phyloP scores from a whole-genome alignment of 2,329 filamentous ascomycete genomes.

The Tolypocladium inflatum region DNA sequence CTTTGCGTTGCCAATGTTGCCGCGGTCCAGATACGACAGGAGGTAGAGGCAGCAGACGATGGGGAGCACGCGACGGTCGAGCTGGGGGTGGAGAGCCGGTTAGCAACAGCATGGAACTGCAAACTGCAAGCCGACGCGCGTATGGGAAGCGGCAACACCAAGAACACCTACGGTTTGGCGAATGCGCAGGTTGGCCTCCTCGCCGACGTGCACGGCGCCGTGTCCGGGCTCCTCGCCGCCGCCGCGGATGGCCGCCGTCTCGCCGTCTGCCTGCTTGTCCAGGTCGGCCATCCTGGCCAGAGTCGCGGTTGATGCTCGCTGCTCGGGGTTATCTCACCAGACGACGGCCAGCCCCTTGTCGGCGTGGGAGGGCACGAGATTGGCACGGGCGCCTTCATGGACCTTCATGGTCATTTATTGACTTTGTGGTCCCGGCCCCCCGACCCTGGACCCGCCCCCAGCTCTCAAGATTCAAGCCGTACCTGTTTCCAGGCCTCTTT shows the following conservation, averaged over 20 bases:
- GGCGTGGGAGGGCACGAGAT: not conserved
- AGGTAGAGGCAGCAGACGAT: slow-evolving; percentile 4
- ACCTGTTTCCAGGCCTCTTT: not conserved
- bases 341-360: not conserved
- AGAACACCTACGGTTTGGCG: not conserved
- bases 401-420: too few relatives aligned
- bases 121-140: not conserved
- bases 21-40: slow-evolving; percentile 5
- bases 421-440: not conserved
- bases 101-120: not conserved
- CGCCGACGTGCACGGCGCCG: not conserved
- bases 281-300: not conserved
- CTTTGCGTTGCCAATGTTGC: slow-evolving; percentile 12
- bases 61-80: slow-evolving; percentile 1
- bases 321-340: not conserved
- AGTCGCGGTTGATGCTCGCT: not conserved
- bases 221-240: not conserved
- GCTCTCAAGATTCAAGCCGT: not conserved
- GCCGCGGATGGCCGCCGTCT: not conserved
- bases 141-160: not conserved
- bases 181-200: not conserved
- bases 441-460: not conserved
- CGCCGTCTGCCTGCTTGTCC: not conserved
- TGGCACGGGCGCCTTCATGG: not conserved
- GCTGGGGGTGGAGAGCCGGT: not conserved